phyloP scores from a whole-genome alignment of 345 rosid genomes.

The Isatis tinctoria region DNA sequence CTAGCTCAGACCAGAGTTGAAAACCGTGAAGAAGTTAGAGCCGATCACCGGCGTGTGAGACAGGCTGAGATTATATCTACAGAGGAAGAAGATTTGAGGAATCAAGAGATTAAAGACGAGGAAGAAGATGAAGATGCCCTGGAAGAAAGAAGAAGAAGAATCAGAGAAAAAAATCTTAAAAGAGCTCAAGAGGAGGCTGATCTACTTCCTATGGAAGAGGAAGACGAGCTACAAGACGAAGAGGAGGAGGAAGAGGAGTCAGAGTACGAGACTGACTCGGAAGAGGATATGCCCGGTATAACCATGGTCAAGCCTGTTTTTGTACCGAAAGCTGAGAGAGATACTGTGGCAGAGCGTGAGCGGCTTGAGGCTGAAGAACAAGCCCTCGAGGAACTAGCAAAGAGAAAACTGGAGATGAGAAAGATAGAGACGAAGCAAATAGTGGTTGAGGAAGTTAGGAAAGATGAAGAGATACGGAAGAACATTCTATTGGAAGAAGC shows the following conservation, averaged over 20 bases:
- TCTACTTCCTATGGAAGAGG: constrained; percentile 58
- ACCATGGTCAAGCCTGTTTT: constrained; percentile 66
- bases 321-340: constrained; percentile 69
- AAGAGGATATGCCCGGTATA: constrained; percentile 54
- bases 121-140: constrained; percentile 68
- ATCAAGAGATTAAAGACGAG: constrained; percentile 41
- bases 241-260: constrained; percentile 69
- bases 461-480: constrained; percentile 61
- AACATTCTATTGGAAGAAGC: constrained; percentile 60
- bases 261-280: constrained; percentile 77
- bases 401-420: constrained; percentile 56
- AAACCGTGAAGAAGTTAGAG: constrained; percentile 65
- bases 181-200: constrained; percentile 54
- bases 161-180: constrained; percentile 48
- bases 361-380: constrained; percentile 59
- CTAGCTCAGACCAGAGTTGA: constrained; percentile 54
- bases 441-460: constrained; percentile 62
- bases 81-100: constrained; percentile 49
- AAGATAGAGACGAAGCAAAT: constrained; percentile 61
- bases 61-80: constrained; percentile 66
- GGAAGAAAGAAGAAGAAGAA: constrained; percentile 54
- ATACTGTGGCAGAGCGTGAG: constrained; percentile 70
- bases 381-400: constrained; percentile 58
- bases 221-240: constrained; percentile 55
- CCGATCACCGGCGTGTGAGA: constrained; percentile 58